phyloP scores from a whole-genome alignment of 139 green algal species.

The Marvania coccoides region DNA sequence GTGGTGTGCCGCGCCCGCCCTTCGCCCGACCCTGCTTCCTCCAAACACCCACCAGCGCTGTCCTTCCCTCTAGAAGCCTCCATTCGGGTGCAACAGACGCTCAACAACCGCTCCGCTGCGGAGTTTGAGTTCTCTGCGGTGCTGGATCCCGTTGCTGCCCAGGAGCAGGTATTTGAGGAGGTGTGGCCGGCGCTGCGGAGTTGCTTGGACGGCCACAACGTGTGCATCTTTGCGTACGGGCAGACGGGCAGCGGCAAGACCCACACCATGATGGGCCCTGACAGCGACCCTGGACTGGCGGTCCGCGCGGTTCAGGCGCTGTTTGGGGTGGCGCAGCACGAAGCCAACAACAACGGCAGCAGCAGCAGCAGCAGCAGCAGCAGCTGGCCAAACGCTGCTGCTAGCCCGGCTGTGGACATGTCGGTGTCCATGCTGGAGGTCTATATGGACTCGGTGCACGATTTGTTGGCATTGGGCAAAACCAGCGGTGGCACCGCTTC shows the following conservation, averaged over 20 bases:
- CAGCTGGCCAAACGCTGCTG: no score
- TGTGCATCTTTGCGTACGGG: conserved; percentile 94
- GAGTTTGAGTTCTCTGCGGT: conserved; percentile 52
- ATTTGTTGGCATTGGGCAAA: conserved; percentile 38
- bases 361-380: no score
- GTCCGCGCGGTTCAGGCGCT: conserved; percentile 74
- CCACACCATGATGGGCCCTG: conserved; percentile 84
- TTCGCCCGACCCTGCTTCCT: background rate
- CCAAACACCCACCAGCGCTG: conserved; percentile 15
- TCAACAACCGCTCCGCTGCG: conserved; percentile 25
- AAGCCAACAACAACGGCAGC: background rate
- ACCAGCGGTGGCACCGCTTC: background rate
- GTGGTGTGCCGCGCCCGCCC: conserved; percentile 53
- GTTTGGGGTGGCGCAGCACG: no score
- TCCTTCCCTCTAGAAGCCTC: conserved; percentile 42
- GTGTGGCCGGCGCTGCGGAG: conserved; percentile 36
- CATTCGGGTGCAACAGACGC: conserved; percentile 31
- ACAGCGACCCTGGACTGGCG: conserved; percentile 57
- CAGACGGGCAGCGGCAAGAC: conserved; percentile 95
- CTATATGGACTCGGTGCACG: conserved; percentile 61
- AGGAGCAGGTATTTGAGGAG: conserved; percentile 49
- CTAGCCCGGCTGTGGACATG: conserved; percentile 5
- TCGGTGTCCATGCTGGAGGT: conserved; percentile 55
- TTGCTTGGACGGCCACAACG: conserved; percentile 59
- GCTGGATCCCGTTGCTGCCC: conserved; percentile 24